These are phyloP conservation scores for Austropuccinia psidii DNA, from an alignment of 1,284 basidiomycete genomes.

Conservation along the genomic window DNA sequence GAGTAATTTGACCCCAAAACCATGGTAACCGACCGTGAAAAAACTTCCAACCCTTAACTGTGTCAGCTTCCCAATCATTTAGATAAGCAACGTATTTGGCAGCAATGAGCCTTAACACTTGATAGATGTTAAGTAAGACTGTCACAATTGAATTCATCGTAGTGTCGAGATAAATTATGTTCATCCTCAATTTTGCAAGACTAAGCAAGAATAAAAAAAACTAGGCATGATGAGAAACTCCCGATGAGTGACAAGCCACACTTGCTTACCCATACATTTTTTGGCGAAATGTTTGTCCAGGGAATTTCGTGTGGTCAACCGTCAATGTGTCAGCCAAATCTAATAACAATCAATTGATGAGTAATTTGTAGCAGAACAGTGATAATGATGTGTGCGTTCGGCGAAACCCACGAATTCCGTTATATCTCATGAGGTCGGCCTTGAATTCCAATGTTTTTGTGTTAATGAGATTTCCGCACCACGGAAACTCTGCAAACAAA, in stretches of 20 bases:
- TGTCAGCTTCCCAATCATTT: conserved; percentile 55
- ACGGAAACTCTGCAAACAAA: conserved; percentile 42
- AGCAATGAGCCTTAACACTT: conserved; percentile 73
- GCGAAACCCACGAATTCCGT: conserved; percentile 26
- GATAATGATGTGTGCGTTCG: background rate
- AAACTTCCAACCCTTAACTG: conserved; percentile 52
- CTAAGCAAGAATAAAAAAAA: conserved; percentile 44
- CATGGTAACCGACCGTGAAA: conserved; percentile 53
- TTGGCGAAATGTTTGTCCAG: conserved; percentile 17
- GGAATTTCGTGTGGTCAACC: conserved; percentile 22
- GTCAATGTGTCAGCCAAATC: conserved; percentile 34
- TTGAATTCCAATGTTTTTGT: conserved; percentile 41
- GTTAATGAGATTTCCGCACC: conserved; percentile 45
- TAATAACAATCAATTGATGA: background rate
- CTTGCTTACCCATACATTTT: conserved; percentile 26
- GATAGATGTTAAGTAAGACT: conserved; percentile 73
- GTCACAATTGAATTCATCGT: conserved; percentile 59
- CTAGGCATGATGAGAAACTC: background rate
- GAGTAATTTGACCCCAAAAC: background rate
- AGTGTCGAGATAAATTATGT: conserved; percentile 69
- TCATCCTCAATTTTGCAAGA: conserved; percentile 60
- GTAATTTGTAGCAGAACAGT: background rate
- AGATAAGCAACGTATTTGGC: conserved; percentile 84
- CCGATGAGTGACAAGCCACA: background rate
- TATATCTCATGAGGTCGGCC: conserved; percentile 42